Base-by-base conservation (phyloP, 1,284 basidiomycete species). In the Ceratobasidium sp. region DNA sequence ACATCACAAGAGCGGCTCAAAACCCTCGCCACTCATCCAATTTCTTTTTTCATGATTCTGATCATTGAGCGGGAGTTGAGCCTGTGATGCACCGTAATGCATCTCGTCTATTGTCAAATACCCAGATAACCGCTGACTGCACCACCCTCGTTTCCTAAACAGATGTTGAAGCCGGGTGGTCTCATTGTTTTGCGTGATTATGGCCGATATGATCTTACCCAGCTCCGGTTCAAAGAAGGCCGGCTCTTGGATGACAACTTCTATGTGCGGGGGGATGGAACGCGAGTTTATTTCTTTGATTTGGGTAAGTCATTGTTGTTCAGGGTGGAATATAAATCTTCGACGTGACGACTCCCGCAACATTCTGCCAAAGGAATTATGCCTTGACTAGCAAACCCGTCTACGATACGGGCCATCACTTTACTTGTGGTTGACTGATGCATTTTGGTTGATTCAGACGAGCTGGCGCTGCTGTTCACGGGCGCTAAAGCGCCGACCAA, bases 241-340 rank as follows among this genome's bases (percentile, higher is more conserved):
- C 86, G 98, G 37, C 86, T 99, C 77, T 86, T 99, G 16, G 92
- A 94, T 49, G 95, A 97, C 65, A 96, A 97, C 81, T 93, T 97
- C 77, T 98, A 98, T 79, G 91, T 96, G 64, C 88, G 97, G 61
- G 97, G 97, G 0, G 97, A 99, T 82, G 97, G 96, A 77, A 99
- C 97, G 0, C 86, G 98, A 43, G 96, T 98, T 0, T 98, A 98
- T 82, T 98, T 98, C 81, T 98, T 98, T 79, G 92, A 93, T 76
- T 81, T 92, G 22, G 93, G 94, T 92, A 77, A 58, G 86, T 80
- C 0, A 11, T 19, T 31, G 3, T 53, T 39, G 37, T 39, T 9
- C 37, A 39, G 11, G 37, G 37, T 11, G 37, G 37, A 39, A 39
- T 11, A 39, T 34, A 39, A 39, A 1, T 39, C 37, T 39, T 9